Evolutionary conservation across 257 asterid species (phyloP), one percentile per base, ranked within the genome.

Genomic region (Solanum pinnatisectum): DNA sequence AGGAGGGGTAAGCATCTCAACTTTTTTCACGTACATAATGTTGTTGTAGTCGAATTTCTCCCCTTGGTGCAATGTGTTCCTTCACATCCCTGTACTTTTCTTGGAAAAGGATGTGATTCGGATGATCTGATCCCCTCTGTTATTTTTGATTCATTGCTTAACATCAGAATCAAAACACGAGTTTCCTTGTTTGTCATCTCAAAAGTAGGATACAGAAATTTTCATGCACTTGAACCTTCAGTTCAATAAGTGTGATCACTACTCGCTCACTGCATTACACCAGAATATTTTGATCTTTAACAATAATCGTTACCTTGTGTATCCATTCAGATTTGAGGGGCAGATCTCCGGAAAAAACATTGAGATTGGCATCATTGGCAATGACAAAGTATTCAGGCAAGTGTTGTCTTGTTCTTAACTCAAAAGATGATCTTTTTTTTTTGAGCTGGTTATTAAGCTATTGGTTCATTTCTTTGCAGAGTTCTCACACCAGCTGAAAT

Each of bases 281-380:
- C n/a, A 27, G 35, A 14, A 8, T 40, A n/a, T 44, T 27, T 81
- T 32, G 1, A 82, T 10, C 70, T 65, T 49, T 5, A 49, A 82
- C 7, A 4, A 49, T 82, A 27, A 46, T 81, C 30, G 4, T 78
- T 20, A 25, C 65, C 33, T 81, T 49, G n/a, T 30, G 27, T 46
- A 30, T 49, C 25, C 2, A 18, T 78, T 63, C 96, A 97, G 99
- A 87, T 97, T 97, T 89, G 99, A 97, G 91, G 99, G 99, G 59
- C 99, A 97, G 88, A 97, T 97, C 85, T 95, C 99, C 12, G 92
- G 98, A 89, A 97, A 96, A 88, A 97, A 97, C 90, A 97, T 97
- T 33, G 99, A 97, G 94, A 97, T 97, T 87, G 99, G 99, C 27
- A 95, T 97, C 70, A 97, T 97, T 90, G 98, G 99, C 89, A 93